Evolutionary conservation across 2,329 filamentous ascomycete species (phyloP).

Genomic region (Chalaropsis ovoidea): DNA sequence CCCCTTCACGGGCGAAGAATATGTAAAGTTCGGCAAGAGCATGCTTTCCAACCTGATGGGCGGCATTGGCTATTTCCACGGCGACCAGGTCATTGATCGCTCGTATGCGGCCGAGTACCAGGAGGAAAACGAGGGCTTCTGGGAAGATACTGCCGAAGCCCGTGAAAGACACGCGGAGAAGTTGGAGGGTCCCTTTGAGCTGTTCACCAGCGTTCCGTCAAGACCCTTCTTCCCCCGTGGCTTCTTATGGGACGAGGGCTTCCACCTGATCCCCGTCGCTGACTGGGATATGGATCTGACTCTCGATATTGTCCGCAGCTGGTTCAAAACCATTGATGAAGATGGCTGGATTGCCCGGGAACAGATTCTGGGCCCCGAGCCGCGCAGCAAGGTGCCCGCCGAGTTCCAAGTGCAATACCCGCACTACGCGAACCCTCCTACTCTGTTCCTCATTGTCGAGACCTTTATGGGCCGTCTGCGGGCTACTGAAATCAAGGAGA

Average conservation of each 20-base stretch:
- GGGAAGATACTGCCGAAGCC: constrained; percentile 80
- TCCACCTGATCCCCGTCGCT: constrained; percentile 79
- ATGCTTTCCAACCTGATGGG: constrained; percentile 92
- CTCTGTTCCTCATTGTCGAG: constrained; percentile 81
- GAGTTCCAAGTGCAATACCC: constrained; percentile 96
- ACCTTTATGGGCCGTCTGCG: constrained; percentile 71
- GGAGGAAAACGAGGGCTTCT: constrained; percentile 90
- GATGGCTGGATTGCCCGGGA: constrained; percentile 97
- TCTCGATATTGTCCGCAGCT: constrained; percentile 80
- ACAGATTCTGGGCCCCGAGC: constrained; percentile 85
- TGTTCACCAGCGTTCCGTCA: constrained; percentile 86
- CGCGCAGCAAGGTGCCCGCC: constrained; percentile 81
- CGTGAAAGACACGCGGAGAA: constrained; percentile 57
- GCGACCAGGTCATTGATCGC: constrained; percentile 76
- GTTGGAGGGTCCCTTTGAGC: constrained; percentile 70
- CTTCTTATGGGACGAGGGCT: constrained; percentile 97
- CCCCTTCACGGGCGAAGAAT: constrained; percentile 65
- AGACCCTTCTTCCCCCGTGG: constrained; percentile 92
- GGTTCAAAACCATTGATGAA: constrained; percentile 92
- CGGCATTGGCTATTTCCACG: constrained; percentile 91
- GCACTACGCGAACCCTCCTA: constrained; percentile 94
- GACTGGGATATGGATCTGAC: constrained; percentile 92
- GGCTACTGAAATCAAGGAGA: constrained; percentile 21
- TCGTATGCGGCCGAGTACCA: constrained; percentile 90
- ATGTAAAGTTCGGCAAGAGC: constrained; percentile 69